Conservation (phyloP, 805 yeast species). For the Nakazawaea holstii region DNA sequence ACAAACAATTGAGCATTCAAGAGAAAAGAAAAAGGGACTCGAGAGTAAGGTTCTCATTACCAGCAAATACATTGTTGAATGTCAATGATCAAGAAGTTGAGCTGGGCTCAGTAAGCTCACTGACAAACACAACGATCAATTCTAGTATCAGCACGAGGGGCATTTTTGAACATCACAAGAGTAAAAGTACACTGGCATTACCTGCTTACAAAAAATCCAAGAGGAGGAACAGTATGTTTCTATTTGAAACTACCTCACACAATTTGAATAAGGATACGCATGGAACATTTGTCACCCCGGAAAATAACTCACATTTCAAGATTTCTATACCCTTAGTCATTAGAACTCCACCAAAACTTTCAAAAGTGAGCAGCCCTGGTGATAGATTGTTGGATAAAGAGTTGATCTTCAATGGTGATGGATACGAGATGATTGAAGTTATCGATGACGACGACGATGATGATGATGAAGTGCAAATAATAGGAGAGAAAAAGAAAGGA, state of each 20-base stretch:
- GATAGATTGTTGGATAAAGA: constrained; percentile 6
- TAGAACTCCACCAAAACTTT: constrained; percentile 7
- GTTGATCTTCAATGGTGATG: constrained; percentile 5
- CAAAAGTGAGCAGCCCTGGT: constrained; percentile 1
- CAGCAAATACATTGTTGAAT: neutral
- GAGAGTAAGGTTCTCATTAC: constrained; percentile 8
- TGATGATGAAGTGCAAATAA: neutral
- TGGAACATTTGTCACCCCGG: neutral
- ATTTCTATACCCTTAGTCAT: constrained; percentile 9
- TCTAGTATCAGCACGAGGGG: neutral
- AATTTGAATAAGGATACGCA: constrained; percentile 1
- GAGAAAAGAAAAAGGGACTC: constrained; percentile 1
- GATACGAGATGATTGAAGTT: constrained; percentile 5
- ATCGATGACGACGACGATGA: neutral
- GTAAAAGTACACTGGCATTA: constrained; percentile 1
- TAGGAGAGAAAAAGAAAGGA: neutral
- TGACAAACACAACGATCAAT: neutral
- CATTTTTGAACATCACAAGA: neutral
- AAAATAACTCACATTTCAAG: constrained; percentile 2
- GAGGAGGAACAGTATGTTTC: constrained; percentile 5
- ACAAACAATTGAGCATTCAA: neutral
- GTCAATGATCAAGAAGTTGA: neutral
- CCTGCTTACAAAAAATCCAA: neutral
- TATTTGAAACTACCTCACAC: neutral
- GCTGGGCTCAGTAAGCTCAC: neutral